Percentiles rank a stretch among this genome's conserved stretches.
phyloP scores from a whole-genome alignment of 2,329 filamentous ascomycete genomes.

The Stemphylium beticola region DNA sequence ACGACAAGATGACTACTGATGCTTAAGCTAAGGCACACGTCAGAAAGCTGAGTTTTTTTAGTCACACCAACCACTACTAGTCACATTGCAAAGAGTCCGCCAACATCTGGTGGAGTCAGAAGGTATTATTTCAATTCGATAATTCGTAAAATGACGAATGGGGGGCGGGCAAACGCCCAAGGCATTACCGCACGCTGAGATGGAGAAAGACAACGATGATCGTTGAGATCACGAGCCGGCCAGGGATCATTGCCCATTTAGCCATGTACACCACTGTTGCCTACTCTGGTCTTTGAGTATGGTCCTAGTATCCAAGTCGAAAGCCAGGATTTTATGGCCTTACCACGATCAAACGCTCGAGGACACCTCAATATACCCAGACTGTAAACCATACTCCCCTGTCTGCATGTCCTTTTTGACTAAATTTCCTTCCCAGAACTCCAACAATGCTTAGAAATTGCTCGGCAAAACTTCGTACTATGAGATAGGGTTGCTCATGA shows the following conservation, averaged over 20 bases:
- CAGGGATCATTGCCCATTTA: too few relatives aligned
- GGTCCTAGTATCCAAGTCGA: neutral
- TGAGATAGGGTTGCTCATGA: constrained; percentile 21
- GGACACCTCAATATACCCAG: neutral
- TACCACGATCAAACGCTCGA: neutral
- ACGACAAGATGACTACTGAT: constrained; percentile 3
- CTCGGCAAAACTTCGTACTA: neutral
- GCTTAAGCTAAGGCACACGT: neutral
- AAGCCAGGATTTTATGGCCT: neutral
- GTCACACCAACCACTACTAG: neutral
- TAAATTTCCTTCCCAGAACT: neutral
- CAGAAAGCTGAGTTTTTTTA: neutral
- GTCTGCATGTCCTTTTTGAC: neutral
- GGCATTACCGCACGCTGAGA: too few relatives aligned
- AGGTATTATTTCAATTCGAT: neutral
- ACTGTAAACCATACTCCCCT: neutral
- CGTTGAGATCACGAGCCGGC: too few relatives aligned
- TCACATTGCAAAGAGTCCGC: neutral
- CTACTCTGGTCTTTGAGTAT: neutral
- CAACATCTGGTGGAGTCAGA: neutral
- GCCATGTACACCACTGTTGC: too few relatives aligned
- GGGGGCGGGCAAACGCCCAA: neutral
- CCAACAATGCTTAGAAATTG: neutral
- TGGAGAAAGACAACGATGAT: too few relatives aligned
- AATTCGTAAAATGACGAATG: neutral